Percentiles rank a stretch among this genome's conserved stretches.
Evolutionary conservation across 2,329 filamentous ascomycete species (phyloP).

Genomic region (Penicillium hesseltinei): DNA sequence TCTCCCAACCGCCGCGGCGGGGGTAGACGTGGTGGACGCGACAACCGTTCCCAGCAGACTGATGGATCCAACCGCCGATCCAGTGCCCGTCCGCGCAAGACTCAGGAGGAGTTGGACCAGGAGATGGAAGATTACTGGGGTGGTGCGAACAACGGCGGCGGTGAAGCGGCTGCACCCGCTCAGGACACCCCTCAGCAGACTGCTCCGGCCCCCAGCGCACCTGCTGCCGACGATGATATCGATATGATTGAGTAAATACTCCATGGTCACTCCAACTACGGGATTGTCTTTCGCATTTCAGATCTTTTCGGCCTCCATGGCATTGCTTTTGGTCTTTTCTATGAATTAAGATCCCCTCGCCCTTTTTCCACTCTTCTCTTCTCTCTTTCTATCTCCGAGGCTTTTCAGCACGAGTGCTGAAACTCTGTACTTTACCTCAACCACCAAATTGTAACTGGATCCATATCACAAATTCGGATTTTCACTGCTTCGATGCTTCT

Average conservation of each 20-base stretch:
- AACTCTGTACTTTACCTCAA: slow-evolving; percentile 18
- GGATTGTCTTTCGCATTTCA: neutral
- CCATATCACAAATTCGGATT: neutral
- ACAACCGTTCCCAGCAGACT: slow-evolving; percentile 31
- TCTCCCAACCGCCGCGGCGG: slow-evolving; percentile 42
- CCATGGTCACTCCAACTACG: neutral
- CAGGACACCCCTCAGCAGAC: slow-evolving; percentile 25
- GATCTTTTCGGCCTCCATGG: neutral
- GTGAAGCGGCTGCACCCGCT: slow-evolving; percentile 36
- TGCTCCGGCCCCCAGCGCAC: slow-evolving; percentile 27
- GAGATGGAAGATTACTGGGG: slow-evolving; percentile 96
- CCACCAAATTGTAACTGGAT: slow-evolving; percentile 19
- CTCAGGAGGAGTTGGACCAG: slow-evolving; percentile 87
- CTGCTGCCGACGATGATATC: slow-evolving; percentile 54
- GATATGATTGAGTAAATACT: slow-evolving; percentile 65
- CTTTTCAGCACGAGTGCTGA: neutral
- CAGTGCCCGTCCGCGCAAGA: slow-evolving; percentile 69
- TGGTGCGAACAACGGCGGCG: slow-evolving; percentile 38
- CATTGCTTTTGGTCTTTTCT: neutral
- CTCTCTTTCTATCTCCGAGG: neutral
- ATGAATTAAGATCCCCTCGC: neutral
- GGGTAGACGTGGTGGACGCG: slow-evolving; percentile 50
- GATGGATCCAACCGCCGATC: slow-evolving; percentile 38
- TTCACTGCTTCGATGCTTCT: neutral
- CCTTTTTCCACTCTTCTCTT: neutral